Evolutionary conservation across 139 green algal genomes (phyloP), one percentile per base, ranked within the genome.

Genomic region (Coelastrella sp.): DNA sequence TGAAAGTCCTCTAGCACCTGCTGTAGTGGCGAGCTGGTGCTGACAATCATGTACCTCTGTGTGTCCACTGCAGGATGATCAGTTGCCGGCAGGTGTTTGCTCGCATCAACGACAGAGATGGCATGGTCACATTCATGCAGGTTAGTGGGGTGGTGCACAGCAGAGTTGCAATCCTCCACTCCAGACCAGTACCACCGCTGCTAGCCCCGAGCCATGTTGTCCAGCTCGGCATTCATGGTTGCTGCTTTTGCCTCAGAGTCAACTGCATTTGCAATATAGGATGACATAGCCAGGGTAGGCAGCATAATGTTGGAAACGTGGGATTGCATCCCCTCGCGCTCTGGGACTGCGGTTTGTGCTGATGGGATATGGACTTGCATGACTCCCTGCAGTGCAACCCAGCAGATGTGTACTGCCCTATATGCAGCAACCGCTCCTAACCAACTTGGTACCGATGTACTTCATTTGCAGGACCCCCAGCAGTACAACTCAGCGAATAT

Each of bases 31-130:
- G 61, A 19, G 11, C 61, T 71, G 61, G 11, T 71, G 61, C 61
- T 13, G 61, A 19, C 61, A 19, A 71, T 71, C 61, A 13, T 71
- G 10, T 71, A 71, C 11, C 61, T 71, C 11, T 10, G 61, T 71
- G 68, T 76, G 16, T 10, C 47, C 11, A 7, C 20, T 86, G 76
- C 92, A 95, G 93, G 59, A 95, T 97, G 94, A 90, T 97, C 1
- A 94, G 96, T n/a, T 91, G 93, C 0, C 93, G 95, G n/a, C 93
- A 99, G 88, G 94, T 98, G 65, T 92, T 93, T 90, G 97, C 97
- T 5, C 90, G 95, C 68, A 95, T 94, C 58, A 92, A 96, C 59
- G 90, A 93, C 20, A 83, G 90, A 4, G 93, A 91, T 14, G 94
- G 94, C 81, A 98, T 98, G 95, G 96, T 99, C 71, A 90, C 85